A percentile compares a stretch with the other conserved stretches of the same genome.
phyloP scores from a whole-genome alignment of 345 rosid genomes.

The Cardamine chenopodiifolia region DNA sequence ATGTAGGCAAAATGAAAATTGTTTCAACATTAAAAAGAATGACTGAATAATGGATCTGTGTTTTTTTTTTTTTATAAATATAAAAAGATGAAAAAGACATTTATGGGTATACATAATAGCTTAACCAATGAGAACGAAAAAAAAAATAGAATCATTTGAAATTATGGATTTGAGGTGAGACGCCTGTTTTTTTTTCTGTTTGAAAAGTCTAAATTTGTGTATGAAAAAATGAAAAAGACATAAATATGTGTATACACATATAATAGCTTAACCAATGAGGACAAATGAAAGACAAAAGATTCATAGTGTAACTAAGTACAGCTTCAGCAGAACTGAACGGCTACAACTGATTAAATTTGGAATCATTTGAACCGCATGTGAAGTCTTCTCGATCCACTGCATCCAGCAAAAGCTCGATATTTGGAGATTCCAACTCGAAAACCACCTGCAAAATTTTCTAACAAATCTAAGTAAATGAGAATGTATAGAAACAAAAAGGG shows the following conservation, averaged over 20 bases:
- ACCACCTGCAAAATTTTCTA: slow-evolving; percentile 51
- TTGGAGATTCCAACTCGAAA: slow-evolving; percentile 72
- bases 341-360: slow-evolving; percentile 45
- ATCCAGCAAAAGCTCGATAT: slow-evolving; percentile 50
- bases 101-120: too few species aligned
- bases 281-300: neutral
- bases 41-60: neutral
- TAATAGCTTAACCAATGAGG: neutral
- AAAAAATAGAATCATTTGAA: too few species aligned
- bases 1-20: neutral
- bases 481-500: neutral
- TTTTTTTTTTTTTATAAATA: too few species aligned
- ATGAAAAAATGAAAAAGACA: too few species aligned
- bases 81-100: too few species aligned
- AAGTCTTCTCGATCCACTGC: slow-evolving; percentile 60
- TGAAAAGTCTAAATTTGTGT: too few species aligned
- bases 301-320: slow-evolving; percentile 4
- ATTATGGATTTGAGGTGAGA: neutral
- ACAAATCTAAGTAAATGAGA: neutral
- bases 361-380: slow-evolving; percentile 55
- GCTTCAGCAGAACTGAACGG: slow-evolving; percentile 3
- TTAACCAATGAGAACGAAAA: too few species aligned
- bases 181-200: neutral
- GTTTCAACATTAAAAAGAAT: neutral
- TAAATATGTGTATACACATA: too few species aligned